Evolutionary conservation across 2,329 filamentous ascomycete genomes (phyloP), one percentile per base, ranked within the genome.

Genomic region (Fusarium odoratissimum): DNA sequence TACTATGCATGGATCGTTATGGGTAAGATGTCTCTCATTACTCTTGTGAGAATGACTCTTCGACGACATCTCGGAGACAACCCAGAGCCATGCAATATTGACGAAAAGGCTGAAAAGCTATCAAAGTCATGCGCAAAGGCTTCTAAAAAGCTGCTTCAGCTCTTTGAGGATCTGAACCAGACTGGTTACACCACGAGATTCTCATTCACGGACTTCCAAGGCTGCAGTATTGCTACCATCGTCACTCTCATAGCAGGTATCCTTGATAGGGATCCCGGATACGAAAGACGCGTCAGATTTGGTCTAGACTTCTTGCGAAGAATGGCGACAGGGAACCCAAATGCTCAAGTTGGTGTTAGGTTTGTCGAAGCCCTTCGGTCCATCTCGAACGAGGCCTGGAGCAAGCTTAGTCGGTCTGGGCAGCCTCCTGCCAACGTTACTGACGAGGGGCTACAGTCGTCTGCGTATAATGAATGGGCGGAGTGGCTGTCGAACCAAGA

Each of bases 161-260:
- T 61, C 3, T 61, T 61, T 9, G 51, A 58, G 10, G 51, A 44
- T 5, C 8, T 58, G 12, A 35, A 58, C 21, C 40, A 58, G 8
- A 58, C 51, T 1, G 40, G 51, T 0, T 37, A 44, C 8, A 61
- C 40, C 12, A 61, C 51, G 2, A 33, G 59, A 9, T 58, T 58
- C 12, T 38, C 51, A 0, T 61, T 61, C 23, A 45, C 51, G 1
- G 52, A 61, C 10, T 61, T 61, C 16, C 59, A 61, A 31, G 59
- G 51, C 3, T 61, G 59, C 1, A 61, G 59, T 8, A 61, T 61
- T 13, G 59, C 59, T 0, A 58, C 51, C 6, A 61, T 61, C 3
- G 59, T 61, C 17, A 45, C 59, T 3, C 59, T 61, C 2, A 38
- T 61, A 9, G 51, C 59, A 8, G 59, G 59, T 12, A 61, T 61